Evolutionary conservation across 2,329 filamentous ascomycete species (phyloP).

Genomic region (Trichoderma citrinoviride): DNA sequence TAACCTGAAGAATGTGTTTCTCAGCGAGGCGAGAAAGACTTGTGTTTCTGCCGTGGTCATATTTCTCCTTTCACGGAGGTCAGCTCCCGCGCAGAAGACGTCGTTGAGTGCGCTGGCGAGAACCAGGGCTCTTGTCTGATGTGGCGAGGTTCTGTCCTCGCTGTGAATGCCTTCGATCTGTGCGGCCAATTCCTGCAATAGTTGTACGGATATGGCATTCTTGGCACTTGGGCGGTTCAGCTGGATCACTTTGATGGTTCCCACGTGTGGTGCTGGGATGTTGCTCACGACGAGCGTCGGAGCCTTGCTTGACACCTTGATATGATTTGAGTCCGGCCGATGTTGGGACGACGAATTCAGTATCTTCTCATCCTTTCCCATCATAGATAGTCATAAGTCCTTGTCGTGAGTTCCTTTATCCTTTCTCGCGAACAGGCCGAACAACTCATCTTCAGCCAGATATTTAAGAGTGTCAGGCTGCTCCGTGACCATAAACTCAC

Average conservation of each 20-base stretch:
- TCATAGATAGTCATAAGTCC: too few species aligned
- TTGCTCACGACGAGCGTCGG: not conserved
- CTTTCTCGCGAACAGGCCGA: not conserved
- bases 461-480: not conserved
- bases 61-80: slow-evolving; percentile 79
- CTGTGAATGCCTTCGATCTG: not conserved
- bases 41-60: slow-evolving; percentile 70
- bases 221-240: not conserved
- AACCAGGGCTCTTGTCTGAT: slow-evolving; percentile 70
- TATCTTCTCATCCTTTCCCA: too few species aligned
- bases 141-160: too few species aligned
- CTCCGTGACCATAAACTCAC: not conserved
- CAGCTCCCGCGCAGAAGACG: slow-evolving; percentile 90
- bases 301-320: not conserved
- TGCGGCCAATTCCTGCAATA: not conserved
- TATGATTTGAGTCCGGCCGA: not conserved
- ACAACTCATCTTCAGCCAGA: not conserved
- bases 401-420: too few species aligned
- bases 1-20: slow-evolving; percentile 70
- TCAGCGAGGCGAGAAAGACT: slow-evolving; percentile 73
- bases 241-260: not conserved
- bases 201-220: not conserved
- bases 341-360: too few species aligned
- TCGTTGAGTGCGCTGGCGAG: slow-evolving; percentile 78
- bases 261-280: not conserved